These are phyloP conservation scores for Moesziomyces sp. DNA, from an alignment of 1,284 basidiomycete species.

Conservation along the genomic window DNA sequence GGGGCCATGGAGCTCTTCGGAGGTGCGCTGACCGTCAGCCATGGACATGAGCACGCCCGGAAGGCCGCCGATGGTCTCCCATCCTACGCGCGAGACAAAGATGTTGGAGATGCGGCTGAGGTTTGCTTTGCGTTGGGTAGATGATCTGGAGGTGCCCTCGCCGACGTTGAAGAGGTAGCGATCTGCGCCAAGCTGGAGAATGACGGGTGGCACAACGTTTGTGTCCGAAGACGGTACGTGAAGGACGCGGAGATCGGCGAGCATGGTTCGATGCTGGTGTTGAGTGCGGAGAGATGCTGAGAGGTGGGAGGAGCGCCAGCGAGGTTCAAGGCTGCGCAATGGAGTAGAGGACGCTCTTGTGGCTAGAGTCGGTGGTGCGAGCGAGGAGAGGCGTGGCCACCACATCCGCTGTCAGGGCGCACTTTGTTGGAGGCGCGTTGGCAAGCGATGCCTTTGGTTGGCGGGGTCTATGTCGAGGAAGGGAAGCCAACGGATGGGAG, in stretches of 20 bases:
- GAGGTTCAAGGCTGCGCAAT: not conserved
- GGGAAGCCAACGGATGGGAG: too few species aligned
- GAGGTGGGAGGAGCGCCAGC: conserved; percentile 5
- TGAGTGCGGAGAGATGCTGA: not conserved
- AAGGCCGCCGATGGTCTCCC: conserved; percentile 70
- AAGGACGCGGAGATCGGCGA: conserved; percentile 55
- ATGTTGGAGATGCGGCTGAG: conserved; percentile 77
- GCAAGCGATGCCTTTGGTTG: not conserved
- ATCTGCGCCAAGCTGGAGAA: conserved; percentile 78
- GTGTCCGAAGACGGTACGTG: conserved; percentile 69
- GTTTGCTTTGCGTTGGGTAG: conserved; percentile 76
- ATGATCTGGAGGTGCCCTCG: conserved; percentile 81
- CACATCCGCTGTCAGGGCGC: conserved; percentile 16
- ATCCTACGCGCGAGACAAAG: conserved; percentile 78
- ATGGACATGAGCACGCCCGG: conserved; percentile 83
- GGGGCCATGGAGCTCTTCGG: conserved; percentile 78
- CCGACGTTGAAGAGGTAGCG: conserved; percentile 88
- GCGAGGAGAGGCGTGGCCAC: conserved; percentile 14
- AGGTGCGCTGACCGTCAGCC: conserved; percentile 76
- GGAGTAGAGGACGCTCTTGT: too few species aligned
- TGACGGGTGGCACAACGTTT: conserved; percentile 80
- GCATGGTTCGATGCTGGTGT: conserved; percentile 16
- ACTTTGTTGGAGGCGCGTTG: not conserved
- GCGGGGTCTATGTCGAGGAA: not conserved
- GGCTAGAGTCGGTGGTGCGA: not conserved